Evolutionary conservation across 1,284 basidiomycete species (phyloP), one percentile per base, ranked within the genome.

Genomic region (Melanopsichium pennsylvanicum): DNA sequence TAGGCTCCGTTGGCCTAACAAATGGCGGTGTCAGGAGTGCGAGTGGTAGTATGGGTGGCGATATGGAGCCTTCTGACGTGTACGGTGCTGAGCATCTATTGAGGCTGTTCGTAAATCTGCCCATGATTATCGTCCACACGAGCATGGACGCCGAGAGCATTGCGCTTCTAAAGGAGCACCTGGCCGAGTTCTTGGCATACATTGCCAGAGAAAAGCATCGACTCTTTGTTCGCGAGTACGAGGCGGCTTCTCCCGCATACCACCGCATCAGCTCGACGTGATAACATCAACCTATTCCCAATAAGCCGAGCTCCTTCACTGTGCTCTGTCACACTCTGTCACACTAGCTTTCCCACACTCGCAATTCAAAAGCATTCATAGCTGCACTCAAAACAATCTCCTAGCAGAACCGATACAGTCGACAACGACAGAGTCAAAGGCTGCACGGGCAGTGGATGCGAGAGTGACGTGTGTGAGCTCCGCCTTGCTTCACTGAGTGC

Each of bases 51-150:
- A 69, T 57, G 58, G 60, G 63, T 7, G 60, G 59, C 1, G 57
- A 60, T 34, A 90, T 89, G 78, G 89, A 92, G 71, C 91, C 96
- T 87, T 93, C 91, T 79, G 85, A 87, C 47, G 86, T 97, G 16
- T 98, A 98, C 76, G 96, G 95, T 0, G 93, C 92, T 4, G 95
- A 98, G 80, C 95, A 99, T 82, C 81, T 99, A 13, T 81, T 97
- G 57, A 85, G 95, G 45, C 88, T 98, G 85, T 86, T 98, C 67
- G 86, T 87, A 61, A 86, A 85, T 69, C 82, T 86, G 51, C 84
- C 82, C 16, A 79, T 83, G 86, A 93, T 97, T 87, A 89, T 97
- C 38, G 88, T 90, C 2, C 89, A 88, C 71, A 95, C 93, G 13
- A 89, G 87, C n/a, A 90, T 97, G 86, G 94, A 98, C 75, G 84